These are phyloP conservation scores for Hygrocybe coccinea DNA, from an alignment of 768 basidiomycete species.

Conservation along the genomic window DNA sequence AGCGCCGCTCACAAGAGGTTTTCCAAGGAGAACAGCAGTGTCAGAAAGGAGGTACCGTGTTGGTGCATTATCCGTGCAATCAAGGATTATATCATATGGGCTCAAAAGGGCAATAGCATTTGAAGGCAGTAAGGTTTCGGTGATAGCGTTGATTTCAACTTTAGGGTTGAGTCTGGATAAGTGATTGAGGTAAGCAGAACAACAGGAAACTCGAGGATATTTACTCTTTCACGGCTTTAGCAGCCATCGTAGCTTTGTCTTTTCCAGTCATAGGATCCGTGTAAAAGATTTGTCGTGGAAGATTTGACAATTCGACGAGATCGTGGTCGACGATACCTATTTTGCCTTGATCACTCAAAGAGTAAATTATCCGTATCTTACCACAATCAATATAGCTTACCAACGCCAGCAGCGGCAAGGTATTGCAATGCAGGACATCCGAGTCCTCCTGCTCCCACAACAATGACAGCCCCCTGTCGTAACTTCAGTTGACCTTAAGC, in stretches of 20 bases:
- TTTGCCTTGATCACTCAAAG: constrained; percentile 39
- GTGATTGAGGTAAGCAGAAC: constrained; percentile 4
- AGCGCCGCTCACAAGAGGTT: constrained; percentile 87
- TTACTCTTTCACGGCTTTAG: constrained; percentile 61
- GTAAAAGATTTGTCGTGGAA: constrained; percentile 92
- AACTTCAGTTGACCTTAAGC: constrained; percentile 71
- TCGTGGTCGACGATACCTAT: constrained; percentile 90
- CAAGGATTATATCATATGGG: constrained; percentile 73
- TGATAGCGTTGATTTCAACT: constrained; percentile 53
- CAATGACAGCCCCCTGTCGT: constrained; percentile 66
- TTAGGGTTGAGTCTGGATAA: constrained; percentile 67
- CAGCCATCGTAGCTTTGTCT: constrained; percentile 80
- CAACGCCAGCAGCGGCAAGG: constrained; percentile 86
- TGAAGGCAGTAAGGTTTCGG: constrained; percentile 47
- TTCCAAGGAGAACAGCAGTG: constrained; percentile 65
- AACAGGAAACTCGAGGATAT: background rate
- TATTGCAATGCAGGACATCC: constrained; percentile 96
- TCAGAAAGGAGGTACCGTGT: constrained; percentile 94
- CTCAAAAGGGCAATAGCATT: constrained; percentile 63
- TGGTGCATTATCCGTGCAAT: constrained; percentile 92
- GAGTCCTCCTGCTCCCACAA: constrained; percentile 92
- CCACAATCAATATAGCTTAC: constrained; percentile 39
- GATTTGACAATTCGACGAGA: constrained; percentile 79
- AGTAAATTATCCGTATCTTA: background rate
- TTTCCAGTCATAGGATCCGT: constrained; percentile 66